Conservation (phyloP, 1,139 yeast genomes). For the Candida mesenterica region DNA sequence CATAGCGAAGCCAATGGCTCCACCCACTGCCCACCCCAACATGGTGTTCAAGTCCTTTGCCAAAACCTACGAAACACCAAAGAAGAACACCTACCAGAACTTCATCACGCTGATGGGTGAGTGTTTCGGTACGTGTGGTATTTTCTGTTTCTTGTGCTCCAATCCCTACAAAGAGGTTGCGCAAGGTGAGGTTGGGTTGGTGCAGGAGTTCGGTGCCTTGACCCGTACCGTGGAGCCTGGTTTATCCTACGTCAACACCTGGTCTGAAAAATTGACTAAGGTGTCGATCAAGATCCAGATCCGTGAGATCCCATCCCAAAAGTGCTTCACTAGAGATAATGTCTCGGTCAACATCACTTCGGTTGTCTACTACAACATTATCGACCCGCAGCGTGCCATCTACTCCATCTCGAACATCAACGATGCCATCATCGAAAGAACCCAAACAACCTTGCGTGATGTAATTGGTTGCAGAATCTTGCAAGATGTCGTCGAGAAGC, state of each 20-base stretch:
- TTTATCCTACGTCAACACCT: constrained; percentile 59
- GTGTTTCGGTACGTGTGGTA: constrained; percentile 54
- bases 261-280: constrained; percentile 55
- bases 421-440: constrained; percentile 64
- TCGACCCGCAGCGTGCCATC: constrained; percentile 67
- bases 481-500: constrained; percentile 73
- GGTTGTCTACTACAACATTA: constrained; percentile 66
- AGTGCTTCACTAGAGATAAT: constrained; percentile 70
- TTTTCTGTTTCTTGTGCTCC: constrained; percentile 58
- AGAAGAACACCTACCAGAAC: constrained; percentile 35
- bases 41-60: constrained; percentile 31
- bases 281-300: constrained; percentile 62
- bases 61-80: constrained; percentile 35
- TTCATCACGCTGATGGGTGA: constrained; percentile 47
- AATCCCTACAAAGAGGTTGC: constrained; percentile 63
- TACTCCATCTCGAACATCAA: constrained; percentile 58
- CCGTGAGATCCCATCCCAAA: constrained; percentile 64
- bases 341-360: constrained; percentile 62
- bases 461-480: constrained; percentile 66
- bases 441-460: constrained; percentile 73
- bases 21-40: constrained; percentile 16
- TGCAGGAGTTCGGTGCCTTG: constrained; percentile 68
- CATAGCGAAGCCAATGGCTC: background rate
- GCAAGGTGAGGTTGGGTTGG: constrained; percentile 71
- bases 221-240: constrained; percentile 72